Percentiles rank a stretch among this genome's conserved stretches.
phyloP scores from a whole-genome alignment of 2,329 filamentous ascomycete genomes.

The Cladosporium halotolerans region DNA sequence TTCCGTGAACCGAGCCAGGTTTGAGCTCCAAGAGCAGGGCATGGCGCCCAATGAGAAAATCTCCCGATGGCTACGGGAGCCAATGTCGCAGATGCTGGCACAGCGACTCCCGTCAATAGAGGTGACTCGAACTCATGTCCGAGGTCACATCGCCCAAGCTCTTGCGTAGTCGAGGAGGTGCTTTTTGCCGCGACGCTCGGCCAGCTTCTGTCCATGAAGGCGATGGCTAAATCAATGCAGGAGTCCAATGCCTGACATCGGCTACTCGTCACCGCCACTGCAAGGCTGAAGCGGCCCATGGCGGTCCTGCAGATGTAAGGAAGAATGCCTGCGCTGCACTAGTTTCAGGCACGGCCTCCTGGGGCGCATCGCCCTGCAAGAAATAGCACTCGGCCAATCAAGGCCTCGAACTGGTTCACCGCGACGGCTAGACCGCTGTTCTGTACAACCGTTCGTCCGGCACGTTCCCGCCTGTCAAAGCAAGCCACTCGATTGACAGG shows the following conservation, averaged over 20 bases:
- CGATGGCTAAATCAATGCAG: neutral
- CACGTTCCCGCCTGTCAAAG: conserved; percentile 13
- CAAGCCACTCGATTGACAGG: conserved; percentile 12
- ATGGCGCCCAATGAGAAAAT: conserved; percentile 3
- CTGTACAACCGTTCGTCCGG: conserved; percentile 7
- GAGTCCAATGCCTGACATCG: neutral
- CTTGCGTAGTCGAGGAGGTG: neutral
- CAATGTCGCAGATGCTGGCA: conserved; percentile 4
- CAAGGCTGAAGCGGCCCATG: neutral
- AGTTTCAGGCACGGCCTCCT: neutral
- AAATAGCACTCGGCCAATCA: conserved; percentile 3
- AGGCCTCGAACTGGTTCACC: neutral
- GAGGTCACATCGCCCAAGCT: neutral
- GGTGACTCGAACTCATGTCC: conserved; percentile 6
- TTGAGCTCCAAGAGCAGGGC: neutral
- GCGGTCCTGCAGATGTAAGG: neutral
- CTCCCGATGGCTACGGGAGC: neutral
- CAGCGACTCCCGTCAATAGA: neutral
- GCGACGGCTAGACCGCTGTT: conserved; percentile 10
- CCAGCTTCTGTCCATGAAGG: neutral
- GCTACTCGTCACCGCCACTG: conserved; percentile 8
- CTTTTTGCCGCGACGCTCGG: neutral
- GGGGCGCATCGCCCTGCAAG: neutral
- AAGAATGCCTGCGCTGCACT: neutral
- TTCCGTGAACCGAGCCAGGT: conserved; percentile 8